A percentile compares a stretch with the other conserved stretches of the same genome.
Evolutionary conservation across 202 grass and related monocot species (phyloP).

Genomic region (Dendrocalamus latiflorus): DNA sequence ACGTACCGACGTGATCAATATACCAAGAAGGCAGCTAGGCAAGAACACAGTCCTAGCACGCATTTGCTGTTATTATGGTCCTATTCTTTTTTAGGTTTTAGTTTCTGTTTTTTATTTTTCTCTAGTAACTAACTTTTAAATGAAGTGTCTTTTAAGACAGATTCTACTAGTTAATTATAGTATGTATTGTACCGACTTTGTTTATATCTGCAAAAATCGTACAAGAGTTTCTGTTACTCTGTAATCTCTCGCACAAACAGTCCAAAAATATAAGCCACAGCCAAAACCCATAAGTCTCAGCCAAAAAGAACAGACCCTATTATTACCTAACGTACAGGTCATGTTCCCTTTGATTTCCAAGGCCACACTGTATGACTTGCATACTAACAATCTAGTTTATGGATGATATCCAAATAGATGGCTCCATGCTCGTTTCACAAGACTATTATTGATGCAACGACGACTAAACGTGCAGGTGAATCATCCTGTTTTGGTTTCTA

Average conservation of each 20-base stretch:
- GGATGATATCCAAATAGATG: slow-evolving; percentile 17
- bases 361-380: slow-evolving; percentile 10
- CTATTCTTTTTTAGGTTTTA: too few relatives aligned
- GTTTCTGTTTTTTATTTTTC: too few relatives aligned
- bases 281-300: too few relatives aligned
- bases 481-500: not conserved
- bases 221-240: too few relatives aligned
- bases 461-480: not conserved
- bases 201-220: too few relatives aligned
- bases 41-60: slow-evolving; percentile 13
- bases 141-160: too few relatives aligned
- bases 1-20: not conserved
- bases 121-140: too few relatives aligned
- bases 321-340: slow-evolving; percentile 18
- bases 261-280: accelerated
- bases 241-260: too few relatives aligned
- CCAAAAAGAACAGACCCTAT: not conserved
- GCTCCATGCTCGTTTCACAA: not conserved
- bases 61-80: not conserved
- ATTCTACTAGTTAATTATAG: too few relatives aligned
- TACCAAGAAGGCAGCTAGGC: not conserved
- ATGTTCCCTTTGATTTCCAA: slow-evolving; percentile 32
- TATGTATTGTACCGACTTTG: too few relatives aligned
- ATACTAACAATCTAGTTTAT: not conserved
- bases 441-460: not conserved